A percentile compares a stretch with the other conserved stretches of the same genome.
phyloP scores from a whole-genome alignment of 2,329 filamentous ascomycete genomes.

The Botrytis squamosa region DNA sequence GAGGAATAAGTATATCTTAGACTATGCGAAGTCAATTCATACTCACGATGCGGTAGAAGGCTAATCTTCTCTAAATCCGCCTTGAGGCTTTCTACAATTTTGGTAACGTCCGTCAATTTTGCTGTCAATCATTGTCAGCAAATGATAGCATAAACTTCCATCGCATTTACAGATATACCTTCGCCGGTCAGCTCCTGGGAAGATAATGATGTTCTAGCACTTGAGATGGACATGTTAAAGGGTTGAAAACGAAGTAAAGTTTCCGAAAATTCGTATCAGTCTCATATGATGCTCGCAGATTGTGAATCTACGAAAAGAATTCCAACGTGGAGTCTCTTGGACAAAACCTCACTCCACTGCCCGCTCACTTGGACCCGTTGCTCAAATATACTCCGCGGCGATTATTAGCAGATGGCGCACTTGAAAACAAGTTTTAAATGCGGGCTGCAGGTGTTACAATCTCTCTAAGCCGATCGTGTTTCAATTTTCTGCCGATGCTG shows the following conservation, averaged over 20 bases:
- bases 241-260: background rate
- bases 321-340: background rate
- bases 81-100: constrained; percentile 60
- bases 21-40: constrained; percentile 19
- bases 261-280: background rate
- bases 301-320: background rate
- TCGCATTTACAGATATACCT: constrained; percentile 26
- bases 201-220: constrained; percentile 27
- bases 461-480: background rate
- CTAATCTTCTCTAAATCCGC: constrained; percentile 60
- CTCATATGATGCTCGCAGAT: background rate
- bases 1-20: constrained; percentile 20
- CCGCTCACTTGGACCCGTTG: background rate
- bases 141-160: background rate
- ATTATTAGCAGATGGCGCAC: background rate
- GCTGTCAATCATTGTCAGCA: constrained; percentile 44
- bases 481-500: background rate
- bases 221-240: constrained; percentile 26
- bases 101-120: constrained; percentile 67
- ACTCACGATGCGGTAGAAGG: constrained; percentile 60
- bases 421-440: background rate
- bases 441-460: background rate
- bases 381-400: background rate
- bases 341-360: background rate
- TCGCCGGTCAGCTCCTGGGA: constrained; percentile 30